Evolutionary conservation across 2,329 filamentous ascomycete genomes (phyloP).

Genomic region (Drechmeria coniospora): DNA sequence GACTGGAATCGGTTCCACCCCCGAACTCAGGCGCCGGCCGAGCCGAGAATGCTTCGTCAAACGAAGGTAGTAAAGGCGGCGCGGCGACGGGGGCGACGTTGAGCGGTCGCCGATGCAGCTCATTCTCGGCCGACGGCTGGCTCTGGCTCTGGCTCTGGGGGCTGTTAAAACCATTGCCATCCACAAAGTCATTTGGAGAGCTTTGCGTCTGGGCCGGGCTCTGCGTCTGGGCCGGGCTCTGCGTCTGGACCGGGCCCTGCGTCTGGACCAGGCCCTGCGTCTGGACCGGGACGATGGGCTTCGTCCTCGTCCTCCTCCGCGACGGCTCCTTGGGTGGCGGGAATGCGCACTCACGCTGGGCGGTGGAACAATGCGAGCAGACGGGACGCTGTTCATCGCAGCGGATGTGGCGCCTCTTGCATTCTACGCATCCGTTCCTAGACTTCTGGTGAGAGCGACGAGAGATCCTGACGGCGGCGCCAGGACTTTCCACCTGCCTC

Average conservation of each 20-base stretch:
- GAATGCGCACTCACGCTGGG: conserved; percentile 21
- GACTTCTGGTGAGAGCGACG: conserved; percentile 24
- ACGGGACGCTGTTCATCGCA: conserved; percentile 26
- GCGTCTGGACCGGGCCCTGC: too few species aligned
- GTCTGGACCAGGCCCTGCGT: too few species aligned
- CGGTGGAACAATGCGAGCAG: conserved; percentile 24
- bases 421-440: conserved; percentile 23
- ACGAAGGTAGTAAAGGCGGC: conserved; percentile 1
- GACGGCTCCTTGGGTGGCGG: conserved; percentile 5
- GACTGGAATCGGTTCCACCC: neutral
- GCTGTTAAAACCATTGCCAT: neutral
- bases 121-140: neutral
- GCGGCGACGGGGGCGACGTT: neutral
- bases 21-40: conserved; percentile 1
- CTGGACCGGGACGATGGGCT: neutral
- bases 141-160: neutral
- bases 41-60: conserved; percentile 3
- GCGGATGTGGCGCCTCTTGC: conserved; percentile 25
- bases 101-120: neutral
- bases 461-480: conserved; percentile 4
- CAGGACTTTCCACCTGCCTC: neutral
- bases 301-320: neutral
- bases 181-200: too few species aligned
- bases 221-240: conserved; percentile 1
- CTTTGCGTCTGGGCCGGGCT: neutral